Evolutionary conservation across 2,329 filamentous ascomycete species (phyloP).

Genomic region (Calonectria hongkongensis): DNA sequence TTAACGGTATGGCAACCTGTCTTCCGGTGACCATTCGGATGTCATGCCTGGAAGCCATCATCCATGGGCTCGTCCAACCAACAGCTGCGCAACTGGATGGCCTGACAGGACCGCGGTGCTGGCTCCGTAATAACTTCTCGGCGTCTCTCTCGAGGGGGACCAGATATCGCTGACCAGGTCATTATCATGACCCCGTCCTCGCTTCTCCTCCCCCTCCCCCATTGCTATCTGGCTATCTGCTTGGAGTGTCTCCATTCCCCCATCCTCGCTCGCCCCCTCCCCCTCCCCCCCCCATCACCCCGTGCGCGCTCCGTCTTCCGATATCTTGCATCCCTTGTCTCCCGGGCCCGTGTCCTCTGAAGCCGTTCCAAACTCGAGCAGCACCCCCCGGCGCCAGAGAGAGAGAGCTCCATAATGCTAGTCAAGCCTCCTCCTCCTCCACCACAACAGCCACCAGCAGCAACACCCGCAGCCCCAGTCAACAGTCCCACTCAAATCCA

Average conservation of each 20-base stretch:
- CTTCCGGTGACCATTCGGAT: constrained; percentile 40
- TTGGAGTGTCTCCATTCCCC: constrained; percentile 5
- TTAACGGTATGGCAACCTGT: constrained; percentile 22
- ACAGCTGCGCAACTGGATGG: constrained; percentile 21
- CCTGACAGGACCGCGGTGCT: constrained; percentile 29
- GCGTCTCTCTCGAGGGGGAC: background rate
- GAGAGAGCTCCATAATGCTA: background rate
- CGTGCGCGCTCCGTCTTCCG: constrained; percentile 14
- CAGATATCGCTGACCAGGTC: constrained; percentile 6
- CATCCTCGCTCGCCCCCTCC: background rate
- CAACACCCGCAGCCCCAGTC: no score
- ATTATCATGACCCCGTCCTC: background rate
- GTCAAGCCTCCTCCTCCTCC: background rate
- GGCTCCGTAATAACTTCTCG: background rate
- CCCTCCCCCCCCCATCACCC: background rate
- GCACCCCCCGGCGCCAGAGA: background rate
- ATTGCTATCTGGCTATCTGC: constrained; percentile 7
- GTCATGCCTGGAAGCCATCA: constrained; percentile 25
- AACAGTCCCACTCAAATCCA: background rate
- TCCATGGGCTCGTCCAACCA: constrained; percentile 29
- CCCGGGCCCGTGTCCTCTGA: background rate
- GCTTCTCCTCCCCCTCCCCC: constrained; percentile 2
- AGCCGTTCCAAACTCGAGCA: background rate
- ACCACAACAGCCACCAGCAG: no score
- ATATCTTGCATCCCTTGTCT: background rate